Percentiles rank a stretch among this genome's conserved stretches.
These are phyloP conservation scores for Aspergillus hancockii DNA, from an alignment of 495 filamentous ascomycete genomes.

Conservation along the genomic window DNA sequence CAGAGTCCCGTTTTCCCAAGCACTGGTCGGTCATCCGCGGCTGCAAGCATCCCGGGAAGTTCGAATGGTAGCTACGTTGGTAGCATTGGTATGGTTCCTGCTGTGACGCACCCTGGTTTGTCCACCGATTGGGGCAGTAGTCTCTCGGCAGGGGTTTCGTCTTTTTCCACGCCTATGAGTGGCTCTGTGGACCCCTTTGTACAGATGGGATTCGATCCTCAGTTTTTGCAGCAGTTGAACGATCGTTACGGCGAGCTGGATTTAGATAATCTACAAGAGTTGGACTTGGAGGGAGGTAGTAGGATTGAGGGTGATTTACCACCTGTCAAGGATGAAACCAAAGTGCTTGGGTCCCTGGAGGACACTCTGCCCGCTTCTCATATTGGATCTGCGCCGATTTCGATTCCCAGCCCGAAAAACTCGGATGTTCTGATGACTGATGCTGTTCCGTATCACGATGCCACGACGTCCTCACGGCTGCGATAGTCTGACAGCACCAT, in stretches of 20 bases:
- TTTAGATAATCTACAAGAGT: slow-evolving; percentile 23
- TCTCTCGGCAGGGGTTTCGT: slow-evolving; percentile 30
- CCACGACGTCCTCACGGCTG: neutral
- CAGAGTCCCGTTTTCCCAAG: slow-evolving; percentile 39
- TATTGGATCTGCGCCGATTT: slow-evolving; percentile 13
- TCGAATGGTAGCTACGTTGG: slow-evolving; percentile 43
- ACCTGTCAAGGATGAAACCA: slow-evolving; percentile 8
- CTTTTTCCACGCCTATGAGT: slow-evolving; percentile 34
- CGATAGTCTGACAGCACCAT: neutral
- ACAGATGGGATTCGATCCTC: slow-evolving; percentile 48
- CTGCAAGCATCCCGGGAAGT: slow-evolving; percentile 39
- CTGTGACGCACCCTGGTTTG: slow-evolving; percentile 30
- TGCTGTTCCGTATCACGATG: slow-evolving; percentile 4
- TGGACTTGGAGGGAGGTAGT: slow-evolving; percentile 15
- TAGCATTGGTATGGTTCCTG: slow-evolving; percentile 36
- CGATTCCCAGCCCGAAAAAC: slow-evolving; percentile 20
- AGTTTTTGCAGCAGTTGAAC: slow-evolving; percentile 41
- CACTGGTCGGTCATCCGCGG: slow-evolving; percentile 39
- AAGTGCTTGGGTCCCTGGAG: slow-evolving; percentile 18
- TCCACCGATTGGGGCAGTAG: slow-evolving; percentile 45
- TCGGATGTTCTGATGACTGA: slow-evolving; percentile 17
- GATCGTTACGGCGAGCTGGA: slow-evolving; percentile 37
- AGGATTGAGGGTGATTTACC: slow-evolving; percentile 1
- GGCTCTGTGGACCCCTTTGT: slow-evolving; percentile 38
- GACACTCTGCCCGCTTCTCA: neutral